Evolutionary conservation across 495 filamentous ascomycete species (phyloP).

Genomic region (Umbilicaria muhlenbergii): DNA sequence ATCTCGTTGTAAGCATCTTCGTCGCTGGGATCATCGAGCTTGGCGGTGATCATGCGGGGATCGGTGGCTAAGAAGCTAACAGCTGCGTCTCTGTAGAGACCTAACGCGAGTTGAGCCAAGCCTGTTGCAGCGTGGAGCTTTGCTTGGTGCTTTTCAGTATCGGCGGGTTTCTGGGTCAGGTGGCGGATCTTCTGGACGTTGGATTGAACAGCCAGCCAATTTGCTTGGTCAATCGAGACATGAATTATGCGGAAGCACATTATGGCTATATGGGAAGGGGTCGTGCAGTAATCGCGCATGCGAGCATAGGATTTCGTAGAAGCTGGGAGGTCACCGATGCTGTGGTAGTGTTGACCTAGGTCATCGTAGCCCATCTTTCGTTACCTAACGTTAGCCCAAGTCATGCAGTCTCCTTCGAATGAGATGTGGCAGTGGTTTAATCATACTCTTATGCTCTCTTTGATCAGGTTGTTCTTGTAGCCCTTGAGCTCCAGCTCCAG

Average conservation of each 20-base stretch:
- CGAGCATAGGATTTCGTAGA: slow-evolving; percentile 53
- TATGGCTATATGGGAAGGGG: slow-evolving; percentile 50
- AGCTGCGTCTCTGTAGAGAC: slow-evolving; percentile 58
- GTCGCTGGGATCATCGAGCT: slow-evolving; percentile 25
- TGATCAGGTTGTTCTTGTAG: slow-evolving; percentile 95
- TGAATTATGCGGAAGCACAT: slow-evolving; percentile 56
- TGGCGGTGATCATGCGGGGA: slow-evolving; percentile 14
- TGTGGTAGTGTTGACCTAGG: slow-evolving; percentile 50
- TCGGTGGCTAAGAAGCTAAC: slow-evolving; percentile 46
- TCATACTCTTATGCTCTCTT: slow-evolving; percentile 85
- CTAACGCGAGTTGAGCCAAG: slow-evolving; percentile 50
- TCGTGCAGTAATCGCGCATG: slow-evolving; percentile 64
- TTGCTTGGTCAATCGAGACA: slow-evolving; percentile 48
- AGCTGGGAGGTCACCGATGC: slow-evolving; percentile 41
- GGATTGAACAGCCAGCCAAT: slow-evolving; percentile 49
- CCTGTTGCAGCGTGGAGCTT: slow-evolving; percentile 55
- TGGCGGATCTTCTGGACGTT: slow-evolving; percentile 52
- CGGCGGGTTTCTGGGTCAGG: slow-evolving; percentile 23
- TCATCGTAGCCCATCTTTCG: slow-evolving; percentile 64
- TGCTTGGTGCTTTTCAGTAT: slow-evolving; percentile 46
- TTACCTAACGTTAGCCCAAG: neutral
- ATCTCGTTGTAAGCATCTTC: slow-evolving; percentile 52
- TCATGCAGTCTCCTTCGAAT: neutral
- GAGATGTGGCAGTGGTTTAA: neutral
- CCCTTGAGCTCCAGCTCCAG: slow-evolving; percentile 72